Percentiles rank a stretch among this genome's conserved stretches.
Evolutionary conservation across 352 stramenopile species (phyloP).

Genomic region (Phytophthora quininea): DNA sequence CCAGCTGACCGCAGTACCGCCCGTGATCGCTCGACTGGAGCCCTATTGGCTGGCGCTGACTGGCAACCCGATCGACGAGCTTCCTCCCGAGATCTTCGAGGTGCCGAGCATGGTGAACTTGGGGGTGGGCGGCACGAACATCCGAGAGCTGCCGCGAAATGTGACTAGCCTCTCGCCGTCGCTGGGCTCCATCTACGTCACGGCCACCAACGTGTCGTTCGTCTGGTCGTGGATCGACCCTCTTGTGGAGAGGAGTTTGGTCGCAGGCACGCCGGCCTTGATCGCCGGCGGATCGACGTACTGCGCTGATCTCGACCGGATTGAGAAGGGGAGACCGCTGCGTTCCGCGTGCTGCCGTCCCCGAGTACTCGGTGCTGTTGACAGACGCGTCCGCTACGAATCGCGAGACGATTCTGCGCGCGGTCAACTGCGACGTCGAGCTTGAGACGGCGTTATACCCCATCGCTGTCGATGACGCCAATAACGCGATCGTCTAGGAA

Average conservation of each 20-base stretch:
- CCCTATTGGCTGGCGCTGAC: slow-evolving; percentile 20
- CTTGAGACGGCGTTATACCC: neutral
- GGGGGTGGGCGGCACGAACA: slow-evolving; percentile 1
- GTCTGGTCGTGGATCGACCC: neutral
- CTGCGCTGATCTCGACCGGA: neutral
- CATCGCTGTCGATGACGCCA: neutral
- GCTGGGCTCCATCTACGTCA: neutral
- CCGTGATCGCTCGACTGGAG: slow-evolving; percentile 11
- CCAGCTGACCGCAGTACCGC: slow-evolving; percentile 19
- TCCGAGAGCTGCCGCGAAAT: slow-evolving; percentile 1
- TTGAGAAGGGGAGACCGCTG: neutral
- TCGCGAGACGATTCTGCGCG: neutral
- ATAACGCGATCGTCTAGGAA: slow-evolving; percentile 12
- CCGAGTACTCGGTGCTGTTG: neutral
- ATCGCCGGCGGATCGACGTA: neutral
- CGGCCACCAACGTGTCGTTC: neutral
- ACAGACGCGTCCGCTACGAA: neutral
- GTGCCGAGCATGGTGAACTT: slow-evolving; percentile 1
- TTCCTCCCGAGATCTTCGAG: slow-evolving; percentile 14
- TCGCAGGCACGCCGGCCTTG: neutral
- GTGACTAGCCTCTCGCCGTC: neutral
- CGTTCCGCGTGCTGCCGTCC: neutral
- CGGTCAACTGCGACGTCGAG: neutral
- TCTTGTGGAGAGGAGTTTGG: neutral
- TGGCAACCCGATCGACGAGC: slow-evolving; percentile 17